phyloP scores from a whole-genome alignment of 169 alveolate genomes.

The Plasmodium falciparum region DNA sequence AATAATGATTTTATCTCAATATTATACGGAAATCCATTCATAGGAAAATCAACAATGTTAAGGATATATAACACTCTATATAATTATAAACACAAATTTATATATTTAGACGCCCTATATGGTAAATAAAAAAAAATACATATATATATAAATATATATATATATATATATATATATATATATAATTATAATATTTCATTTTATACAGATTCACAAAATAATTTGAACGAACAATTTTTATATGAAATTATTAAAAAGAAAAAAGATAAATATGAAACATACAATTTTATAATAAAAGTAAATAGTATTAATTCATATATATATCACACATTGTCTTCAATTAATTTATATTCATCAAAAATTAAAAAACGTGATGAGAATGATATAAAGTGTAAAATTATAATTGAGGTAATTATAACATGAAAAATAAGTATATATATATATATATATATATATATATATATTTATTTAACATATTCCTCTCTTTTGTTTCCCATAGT shows the following conservation, averaged over 20 bases:
- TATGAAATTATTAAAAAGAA: slow-evolving; percentile 47
- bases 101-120: slow-evolving; percentile 58
- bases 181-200: not conserved
- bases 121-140: slow-evolving; percentile 9
- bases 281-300: slow-evolving; percentile 59
- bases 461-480: not conserved
- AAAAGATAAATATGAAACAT: slow-evolving; percentile 23
- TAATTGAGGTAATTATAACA: slow-evolving; percentile 50
- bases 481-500: not conserved
- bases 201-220: slow-evolving; percentile 20
- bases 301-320: slow-evolving; percentile 38
- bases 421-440: not conserved
- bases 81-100: slow-evolving; percentile 22
- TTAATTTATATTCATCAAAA: slow-evolving; percentile 22
- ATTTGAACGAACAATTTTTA: slow-evolving; percentile 39
- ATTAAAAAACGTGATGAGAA: not conserved
- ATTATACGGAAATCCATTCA: slow-evolving; percentile 30
- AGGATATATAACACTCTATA: slow-evolving; percentile 55
- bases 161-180: not conserved
- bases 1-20: slow-evolving; percentile 34
- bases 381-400: slow-evolving; percentile 18
- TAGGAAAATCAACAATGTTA: slow-evolving; percentile 60
- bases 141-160: not conserved
- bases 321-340: slow-evolving; percentile 27
- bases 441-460: not conserved